Evolutionary conservation across 257 asterid genomes (phyloP).

Genomic region (Solanum tarijense): DNA sequence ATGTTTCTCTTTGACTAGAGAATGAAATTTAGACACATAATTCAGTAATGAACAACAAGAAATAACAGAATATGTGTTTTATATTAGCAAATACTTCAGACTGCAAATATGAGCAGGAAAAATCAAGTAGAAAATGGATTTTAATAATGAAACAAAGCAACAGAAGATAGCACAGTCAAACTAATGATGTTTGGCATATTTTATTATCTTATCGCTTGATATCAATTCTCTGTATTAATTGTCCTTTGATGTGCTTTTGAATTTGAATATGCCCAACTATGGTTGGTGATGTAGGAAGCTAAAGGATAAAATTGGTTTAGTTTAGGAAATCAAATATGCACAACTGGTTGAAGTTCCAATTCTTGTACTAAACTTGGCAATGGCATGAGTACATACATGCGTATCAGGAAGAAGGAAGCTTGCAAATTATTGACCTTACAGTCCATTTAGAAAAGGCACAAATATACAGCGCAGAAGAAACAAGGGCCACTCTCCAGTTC

Average conservation of each 20-base stretch:
- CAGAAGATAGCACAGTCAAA: not conserved
- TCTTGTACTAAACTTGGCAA: not conserved
- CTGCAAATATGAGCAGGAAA: not conserved
- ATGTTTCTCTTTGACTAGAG: not conserved
- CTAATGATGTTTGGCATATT: not conserved
- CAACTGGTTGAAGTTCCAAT: not conserved
- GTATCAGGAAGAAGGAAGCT: not conserved
- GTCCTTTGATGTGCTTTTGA: not conserved
- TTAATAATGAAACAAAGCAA: not conserved
- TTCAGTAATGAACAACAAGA: not conserved
- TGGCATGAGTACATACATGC: not conserved
- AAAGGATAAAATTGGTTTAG: not conserved
- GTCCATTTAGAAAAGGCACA: not conserved
- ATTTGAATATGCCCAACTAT: not conserved
- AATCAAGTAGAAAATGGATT: not conserved
- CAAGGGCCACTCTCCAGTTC: not conserved
- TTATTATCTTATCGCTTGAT: not conserved
- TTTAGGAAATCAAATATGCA: not conserved
- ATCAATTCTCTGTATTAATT: not conserved
- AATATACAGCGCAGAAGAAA: not conserved
- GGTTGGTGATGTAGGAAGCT: not conserved
- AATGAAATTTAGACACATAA: not conserved
- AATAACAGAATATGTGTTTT: not conserved
- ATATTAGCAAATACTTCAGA: not conserved
- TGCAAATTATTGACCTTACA: not conserved